Evolutionary conservation across 2,329 filamentous ascomycete genomes (phyloP).

Genomic region (Sordariomycetes sp.): DNA sequence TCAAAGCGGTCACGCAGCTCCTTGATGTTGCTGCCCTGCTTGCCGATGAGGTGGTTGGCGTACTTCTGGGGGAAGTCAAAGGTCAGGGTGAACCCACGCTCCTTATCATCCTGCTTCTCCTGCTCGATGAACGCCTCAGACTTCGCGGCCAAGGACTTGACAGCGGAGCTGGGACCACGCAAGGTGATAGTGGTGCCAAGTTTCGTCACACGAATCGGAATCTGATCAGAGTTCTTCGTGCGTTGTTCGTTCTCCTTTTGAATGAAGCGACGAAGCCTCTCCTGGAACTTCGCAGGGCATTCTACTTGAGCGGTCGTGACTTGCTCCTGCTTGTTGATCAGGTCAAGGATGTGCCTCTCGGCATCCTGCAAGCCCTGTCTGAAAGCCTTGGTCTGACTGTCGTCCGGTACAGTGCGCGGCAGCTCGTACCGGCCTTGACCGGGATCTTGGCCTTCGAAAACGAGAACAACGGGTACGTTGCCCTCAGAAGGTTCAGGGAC

Average conservation of each 20-base stretch:
- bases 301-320: constrained; percentile 43
- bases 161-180: constrained; percentile 65
- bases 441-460: constrained; percentile 59
- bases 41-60: constrained; percentile 74
- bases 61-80: constrained; percentile 96
- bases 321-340: constrained; percentile 50
- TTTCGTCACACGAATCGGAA: constrained; percentile 50
- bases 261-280: constrained; percentile 54
- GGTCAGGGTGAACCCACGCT: constrained; percentile 74
- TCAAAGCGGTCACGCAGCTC: constrained; percentile 59
- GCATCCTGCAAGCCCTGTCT: constrained; percentile 46
- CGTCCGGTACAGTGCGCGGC: constrained; percentile 42
- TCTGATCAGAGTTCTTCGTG: constrained; percentile 45
- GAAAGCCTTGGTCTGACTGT: constrained; percentile 43
- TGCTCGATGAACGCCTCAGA: constrained; percentile 73
- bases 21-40: constrained; percentile 56
- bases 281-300: constrained; percentile 54
- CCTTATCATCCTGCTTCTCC: constrained; percentile 86
- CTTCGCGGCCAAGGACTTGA: constrained; percentile 64
- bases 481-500: constrained; percentile 56
- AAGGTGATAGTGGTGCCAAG: constrained; percentile 57
- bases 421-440: constrained; percentile 38
- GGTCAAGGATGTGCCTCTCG: constrained; percentile 44
- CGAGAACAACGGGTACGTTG: constrained; percentile 57
- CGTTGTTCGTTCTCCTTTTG: constrained; percentile 53